A percentile compares a stretch with the other conserved stretches of the same genome.
These are phyloP conservation scores for Kwoniella dendrophila DNA, from an alignment of 768 basidiomycete genomes.

Conservation along the genomic window DNA sequence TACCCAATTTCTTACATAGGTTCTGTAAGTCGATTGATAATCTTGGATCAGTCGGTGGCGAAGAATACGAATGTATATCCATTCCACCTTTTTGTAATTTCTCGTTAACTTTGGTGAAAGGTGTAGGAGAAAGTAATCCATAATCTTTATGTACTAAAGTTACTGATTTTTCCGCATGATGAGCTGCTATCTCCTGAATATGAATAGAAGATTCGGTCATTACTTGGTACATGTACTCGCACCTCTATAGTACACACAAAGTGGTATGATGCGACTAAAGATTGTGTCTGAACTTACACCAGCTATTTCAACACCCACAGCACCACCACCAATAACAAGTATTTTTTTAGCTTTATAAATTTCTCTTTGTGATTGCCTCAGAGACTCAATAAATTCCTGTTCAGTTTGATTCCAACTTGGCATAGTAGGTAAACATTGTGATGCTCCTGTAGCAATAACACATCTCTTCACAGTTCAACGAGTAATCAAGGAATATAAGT, in stretches of 20 bases:
- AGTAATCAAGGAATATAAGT: not conserved
- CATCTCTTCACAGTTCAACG: slow-evolving; percentile 24
- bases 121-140: slow-evolving; percentile 18
- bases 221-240: not conserved
- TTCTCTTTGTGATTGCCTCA: slow-evolving; percentile 59
- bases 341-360: slow-evolving; percentile 62
- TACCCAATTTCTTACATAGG: slow-evolving; percentile 30
- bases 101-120: not conserved
- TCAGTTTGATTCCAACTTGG: slow-evolving; percentile 27
- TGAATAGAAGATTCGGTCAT: not conserved
- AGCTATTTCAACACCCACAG: slow-evolving; percentile 64
- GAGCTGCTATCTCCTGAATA: slow-evolving; percentile 39
- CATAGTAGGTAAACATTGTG: slow-evolving; percentile 48
- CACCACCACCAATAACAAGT: slow-evolving; percentile 72
- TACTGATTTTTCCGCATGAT: slow-evolving; percentile 38
- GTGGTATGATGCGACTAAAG: too few relatives aligned
- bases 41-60: slow-evolving; percentile 35
- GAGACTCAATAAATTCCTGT: slow-evolving; percentile 15
- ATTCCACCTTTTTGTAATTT: not conserved
- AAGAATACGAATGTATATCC: slow-evolving; percentile 9
- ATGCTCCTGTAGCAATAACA: slow-evolving; percentile 51
- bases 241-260: too few relatives aligned
- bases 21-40: slow-evolving; percentile 40
- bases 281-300: slow-evolving; percentile 35
- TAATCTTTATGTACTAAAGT: slow-evolving; percentile 45